Base-by-base conservation (phyloP, 176 grass and related monocot genomes). In the Zizania latifolia region DNA sequence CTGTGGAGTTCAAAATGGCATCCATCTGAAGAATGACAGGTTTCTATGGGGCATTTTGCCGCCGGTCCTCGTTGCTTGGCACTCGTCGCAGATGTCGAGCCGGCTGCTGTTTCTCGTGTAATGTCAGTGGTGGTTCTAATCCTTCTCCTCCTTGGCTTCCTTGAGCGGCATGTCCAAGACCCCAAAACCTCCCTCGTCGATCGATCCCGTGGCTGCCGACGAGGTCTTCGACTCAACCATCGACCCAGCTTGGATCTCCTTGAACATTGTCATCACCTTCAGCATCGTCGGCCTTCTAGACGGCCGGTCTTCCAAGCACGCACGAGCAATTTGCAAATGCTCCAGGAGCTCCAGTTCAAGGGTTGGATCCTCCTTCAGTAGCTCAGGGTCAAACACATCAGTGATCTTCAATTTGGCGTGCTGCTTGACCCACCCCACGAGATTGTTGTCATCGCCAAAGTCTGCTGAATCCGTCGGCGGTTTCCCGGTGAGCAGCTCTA, bases 191-290 rank as follows among this genome's bases (percentile, higher is more conserved):
- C 61, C 75, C 3, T 85, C 86, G 45, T 90, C 82, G 12, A 77
- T 72, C 2, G 76, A 76, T 1, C 61, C 75, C 1, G 75, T 63
- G n/a, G 80, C 50, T 4, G 62, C 64, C 5, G 86, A 83, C 0
- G 86, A 68, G 8, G 72, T 78, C 68, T 84, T 90, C 0, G 94
- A 92, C 61, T 99, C 95, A 8, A 88, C 86, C 3, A 74, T 84
- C 8, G 89, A 92, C 15, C 92, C 92, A 0, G 85, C 87, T 71
- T 99, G 95, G 62, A 94, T 94, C 76, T 94, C 91, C 86, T 99
- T 94, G 79, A 99, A 99, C 95, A 99, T 99, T 43, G 87, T 39
- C 92, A 99, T 94, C 8, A 99, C 91, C 84, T 88, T 94, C n/a
- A 99, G 29, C 91, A 99, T 99, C 1, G 89, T 99, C 8, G 95